phyloP scores from a whole-genome alignment of 2,329 filamentous ascomycete genomes.

The Chrysoporthe cubensis region DNA sequence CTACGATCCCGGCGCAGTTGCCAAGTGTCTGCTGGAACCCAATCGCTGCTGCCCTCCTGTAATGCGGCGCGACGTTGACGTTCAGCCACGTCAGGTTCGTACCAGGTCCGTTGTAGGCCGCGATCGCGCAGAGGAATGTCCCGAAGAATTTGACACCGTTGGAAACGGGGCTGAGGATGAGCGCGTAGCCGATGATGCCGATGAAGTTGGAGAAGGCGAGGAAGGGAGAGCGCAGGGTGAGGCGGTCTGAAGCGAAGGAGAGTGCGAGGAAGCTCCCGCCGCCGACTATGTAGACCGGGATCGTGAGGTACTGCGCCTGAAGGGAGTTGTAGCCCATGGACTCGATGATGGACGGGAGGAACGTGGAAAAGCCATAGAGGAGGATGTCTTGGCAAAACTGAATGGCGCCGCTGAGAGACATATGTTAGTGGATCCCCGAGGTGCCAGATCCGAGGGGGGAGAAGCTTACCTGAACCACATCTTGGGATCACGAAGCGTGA shows the following conservation, averaged over 20 bases:
- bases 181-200: constrained; percentile 52
- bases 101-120: constrained; percentile 52
- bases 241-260: constrained; percentile 51
- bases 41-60: constrained; percentile 50
- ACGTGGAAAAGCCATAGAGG: constrained; percentile 62
- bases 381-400: constrained; percentile 58
- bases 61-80: constrained; percentile 50
- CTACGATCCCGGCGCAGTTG: constrained; percentile 50
- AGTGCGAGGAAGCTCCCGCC: constrained; percentile 49
- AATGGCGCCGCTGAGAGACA: constrained; percentile 40
- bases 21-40: constrained; percentile 51
- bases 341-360: constrained; percentile 59
- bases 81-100: constrained; percentile 52
- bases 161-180: constrained; percentile 52
- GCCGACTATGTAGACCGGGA: constrained; percentile 59
- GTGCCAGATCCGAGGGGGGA: constrained; percentile 26
- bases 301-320: constrained; percentile 56
- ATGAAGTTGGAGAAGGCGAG: constrained; percentile 62
- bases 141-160: constrained; percentile 55
- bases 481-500: constrained; percentile 54
- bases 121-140: constrained; percentile 51
- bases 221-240: constrained; percentile 39
- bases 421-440: background rate
- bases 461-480: constrained; percentile 48
- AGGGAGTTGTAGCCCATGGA: constrained; percentile 56